Evolutionary conservation across 2,329 filamentous ascomycete genomes (phyloP).

Genomic region (Ophiostoma tasmaniense): DNA sequence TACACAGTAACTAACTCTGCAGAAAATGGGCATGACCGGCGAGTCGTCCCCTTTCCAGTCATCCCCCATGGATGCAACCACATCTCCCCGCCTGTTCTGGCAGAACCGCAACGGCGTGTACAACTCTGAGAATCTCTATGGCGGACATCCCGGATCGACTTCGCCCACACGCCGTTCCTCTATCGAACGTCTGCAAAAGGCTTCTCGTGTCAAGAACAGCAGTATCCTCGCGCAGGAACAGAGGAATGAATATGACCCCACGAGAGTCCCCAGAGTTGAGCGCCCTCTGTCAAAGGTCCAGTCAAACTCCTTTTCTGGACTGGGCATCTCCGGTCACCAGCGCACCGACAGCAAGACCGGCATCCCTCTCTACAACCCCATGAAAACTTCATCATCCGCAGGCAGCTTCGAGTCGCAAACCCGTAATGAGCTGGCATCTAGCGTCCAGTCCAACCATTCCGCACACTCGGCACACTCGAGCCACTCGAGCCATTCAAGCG

Average conservation of each 20-base stretch:
- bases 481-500: neutral
- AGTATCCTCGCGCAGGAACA: slow-evolving; percentile 91
- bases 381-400: slow-evolving; percentile 34
- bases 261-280: slow-evolving; percentile 67
- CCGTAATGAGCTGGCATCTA: slow-evolving; percentile 9
- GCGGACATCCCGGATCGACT: slow-evolving; percentile 51
- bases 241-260: slow-evolving; percentile 85
- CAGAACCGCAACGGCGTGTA: slow-evolving; percentile 61
- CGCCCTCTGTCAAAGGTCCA: slow-evolving; percentile 71
- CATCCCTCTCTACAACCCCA: slow-evolving; percentile 49
- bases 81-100: slow-evolving; percentile 86
- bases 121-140: slow-evolving; percentile 64
- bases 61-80: slow-evolving; percentile 59
- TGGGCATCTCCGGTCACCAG: slow-evolving; percentile 44
- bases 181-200: slow-evolving; percentile 89
- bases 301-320: slow-evolving; percentile 59
- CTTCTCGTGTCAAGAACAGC: slow-evolving; percentile 94
- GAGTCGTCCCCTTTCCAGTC: slow-evolving; percentile 81
- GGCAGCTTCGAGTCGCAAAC: slow-evolving; percentile 5
- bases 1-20: slow-evolving; percentile 10
- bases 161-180: slow-evolving; percentile 76
- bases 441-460: slow-evolving; percentile 12
- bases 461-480: neutral
- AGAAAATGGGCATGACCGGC: slow-evolving; percentile 56
- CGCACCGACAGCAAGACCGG: slow-evolving; percentile 52